Evolutionary conservation across 2,329 filamentous ascomycete genomes (phyloP), one percentile per base, ranked within the genome.

Genomic region (Xylaria multiplex): DNA sequence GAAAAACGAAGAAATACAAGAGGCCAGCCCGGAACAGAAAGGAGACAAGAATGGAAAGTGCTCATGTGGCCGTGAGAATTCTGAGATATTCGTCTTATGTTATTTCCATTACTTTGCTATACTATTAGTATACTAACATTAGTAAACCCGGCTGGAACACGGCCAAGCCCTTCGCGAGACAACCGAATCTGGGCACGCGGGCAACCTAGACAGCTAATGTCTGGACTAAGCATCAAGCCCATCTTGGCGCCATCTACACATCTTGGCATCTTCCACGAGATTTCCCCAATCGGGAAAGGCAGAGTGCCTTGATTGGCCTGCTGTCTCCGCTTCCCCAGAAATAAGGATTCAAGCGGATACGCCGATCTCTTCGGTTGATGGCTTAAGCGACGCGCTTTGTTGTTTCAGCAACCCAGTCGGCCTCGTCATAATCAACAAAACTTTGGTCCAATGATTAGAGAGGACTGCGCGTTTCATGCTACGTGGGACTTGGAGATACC

Each of bases 261-360:
- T 37, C 35, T 37, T 37, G 11, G 55, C 55, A 22, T 42, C 37
- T 8, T 14, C 32, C 16, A 59, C 14, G 14, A 54, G 11, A 42
- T 53, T 52, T 64, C 43, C 62, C 62, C 56, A 24, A 65, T 65
- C 9, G 8, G 62, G 62, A 60, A 45, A 19, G 0, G 22, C 14
- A n/a, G 32, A 16, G 42, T 3, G n/a, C 30, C 35, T 6, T 56
- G 22, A 65, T 65, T 65, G 62, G 62, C 14, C 22, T 9, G 2
- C 2, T 9, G 1, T n/a, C 11, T 16, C 24, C 2, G 24, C 27
- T 64, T 59, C 55, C 55, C 55, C 55, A 64, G 62, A 59, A 54
- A 45, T 57, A 11, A 43, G 32, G 32, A 24, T 24, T 24, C 19
- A 43, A 50, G 35, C 22, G 53, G 13, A 35, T 45, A 35, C 14